phyloP scores from a whole-genome alignment of 441 rosid species.

The Lepidium campestre region DNA sequence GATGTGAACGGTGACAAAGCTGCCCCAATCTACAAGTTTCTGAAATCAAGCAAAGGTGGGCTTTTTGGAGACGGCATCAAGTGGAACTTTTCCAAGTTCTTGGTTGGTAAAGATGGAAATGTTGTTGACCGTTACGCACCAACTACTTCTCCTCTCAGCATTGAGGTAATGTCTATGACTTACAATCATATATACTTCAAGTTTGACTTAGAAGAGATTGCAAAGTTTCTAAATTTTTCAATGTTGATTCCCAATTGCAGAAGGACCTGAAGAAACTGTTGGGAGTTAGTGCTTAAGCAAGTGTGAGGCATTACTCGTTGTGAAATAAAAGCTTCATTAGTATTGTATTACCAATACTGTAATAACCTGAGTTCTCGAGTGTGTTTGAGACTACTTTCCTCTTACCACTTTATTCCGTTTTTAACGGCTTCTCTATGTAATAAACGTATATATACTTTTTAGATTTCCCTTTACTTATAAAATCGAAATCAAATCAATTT shows the following conservation, averaged over 20 bases:
- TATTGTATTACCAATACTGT: constrained; percentile 15
- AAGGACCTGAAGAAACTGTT: constrained; percentile 73
- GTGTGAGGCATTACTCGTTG: not conserved
- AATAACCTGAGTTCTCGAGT: not conserved
- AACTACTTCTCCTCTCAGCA: constrained; percentile 63
- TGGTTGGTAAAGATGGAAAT: constrained; percentile 56
- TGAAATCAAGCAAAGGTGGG: constrained; percentile 63
- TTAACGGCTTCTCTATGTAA: constrained; percentile 1
- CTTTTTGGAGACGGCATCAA: constrained; percentile 53
- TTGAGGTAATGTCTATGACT: constrained; percentile 41
- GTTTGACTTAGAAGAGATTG: not conserved
- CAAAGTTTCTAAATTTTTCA: not conserved
- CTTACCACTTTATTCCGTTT: not conserved
- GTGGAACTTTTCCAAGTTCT: constrained; percentile 75
- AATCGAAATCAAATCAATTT: too few species aligned
- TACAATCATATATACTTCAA: not conserved
- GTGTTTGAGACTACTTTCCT: not conserved
- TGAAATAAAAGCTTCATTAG: constrained; percentile 12
- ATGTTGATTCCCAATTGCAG: constrained; percentile 32
- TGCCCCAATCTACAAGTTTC: constrained; percentile 59
- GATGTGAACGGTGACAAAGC: constrained; percentile 59
- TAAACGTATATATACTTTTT: not conserved
- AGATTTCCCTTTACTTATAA: not conserved
- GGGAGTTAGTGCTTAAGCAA: constrained; percentile 36
- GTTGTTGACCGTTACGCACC: constrained; percentile 69